Evolutionary conservation across 345 rosid species (phyloP), one percentile per base, ranked within the genome.

Genomic region (Geranium brycei): DNA sequence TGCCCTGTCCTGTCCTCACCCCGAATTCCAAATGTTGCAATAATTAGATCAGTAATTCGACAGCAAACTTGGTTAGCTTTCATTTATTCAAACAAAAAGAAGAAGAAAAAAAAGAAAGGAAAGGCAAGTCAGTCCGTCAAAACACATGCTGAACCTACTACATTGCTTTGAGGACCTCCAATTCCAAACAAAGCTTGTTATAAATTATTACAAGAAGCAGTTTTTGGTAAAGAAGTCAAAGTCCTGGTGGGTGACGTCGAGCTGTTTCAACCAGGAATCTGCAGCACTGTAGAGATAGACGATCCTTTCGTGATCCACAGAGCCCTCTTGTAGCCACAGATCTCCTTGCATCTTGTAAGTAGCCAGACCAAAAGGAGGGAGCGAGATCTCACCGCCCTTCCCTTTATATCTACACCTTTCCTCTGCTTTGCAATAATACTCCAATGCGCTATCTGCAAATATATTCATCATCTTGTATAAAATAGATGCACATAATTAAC

Each of bases 191-290:
- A 23, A 23, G 28, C 28, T 23, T 23, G 28, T 23, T 23, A 23
- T 23, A 23, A 23, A 23, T 23, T 23, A 55, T 17, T 62, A 76
- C 71, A 69, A 19, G 60, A 61, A 58, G 40, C 64, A 68, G 76
- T 70, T 72, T 72, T 59, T 64, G 23, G 72, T 61, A 71, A 87
- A 85, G 66, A 77, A 85, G 76, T 59, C 73, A 31, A 75, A 73
- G 77, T 89, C 96, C 58, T 81, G 85, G 78, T 87, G 91, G 68
- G 79, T 73, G 64, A 81, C 79, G 18, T 75, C 68, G 6, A 89
- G 83, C 78, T 89, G 95, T 76, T 87, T 89, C 79, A 87, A 61
- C 95, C 96, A 89, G 12, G 96, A 89, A 67, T 78, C 85, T 3
- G 95, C 96, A 7, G 85, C 95, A 4, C 78, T 72, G 1, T 68